These are phyloP conservation scores for Sporopachydermia lactativora DNA, from an alignment of 805 yeast species.

Conservation along the genomic window DNA sequence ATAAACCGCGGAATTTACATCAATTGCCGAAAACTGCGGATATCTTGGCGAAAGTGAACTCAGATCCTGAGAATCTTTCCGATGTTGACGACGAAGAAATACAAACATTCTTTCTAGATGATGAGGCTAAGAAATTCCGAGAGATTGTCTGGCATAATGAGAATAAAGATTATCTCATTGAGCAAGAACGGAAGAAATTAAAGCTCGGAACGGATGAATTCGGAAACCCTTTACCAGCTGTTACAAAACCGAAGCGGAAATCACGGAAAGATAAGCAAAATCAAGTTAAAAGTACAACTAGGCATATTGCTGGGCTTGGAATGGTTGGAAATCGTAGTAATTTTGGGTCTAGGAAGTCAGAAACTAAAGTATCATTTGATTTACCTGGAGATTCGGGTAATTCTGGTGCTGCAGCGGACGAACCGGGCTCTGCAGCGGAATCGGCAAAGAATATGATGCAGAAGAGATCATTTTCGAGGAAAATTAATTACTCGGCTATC, in stretches of 20 bases:
- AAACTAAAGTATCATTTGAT: constrained; percentile 21
- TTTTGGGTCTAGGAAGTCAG: constrained; percentile 4
- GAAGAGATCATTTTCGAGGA: constrained; percentile 68
- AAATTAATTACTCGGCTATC: constrained; percentile 79
- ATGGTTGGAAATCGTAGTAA: constrained; percentile 12
- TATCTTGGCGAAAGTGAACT: constrained; percentile 32
- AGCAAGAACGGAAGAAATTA: constrained; percentile 72
- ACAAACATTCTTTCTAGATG: constrained; percentile 41
- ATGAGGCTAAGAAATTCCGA: constrained; percentile 59
- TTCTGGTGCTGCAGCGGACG: constrained; percentile 22
- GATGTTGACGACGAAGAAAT: constrained; percentile 82
- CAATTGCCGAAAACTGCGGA: constrained; percentile 3
- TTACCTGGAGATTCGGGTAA: constrained; percentile 46
- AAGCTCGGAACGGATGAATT: constrained; percentile 56
- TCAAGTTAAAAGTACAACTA: constrained; percentile 11
- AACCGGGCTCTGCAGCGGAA: constrained; percentile 49
- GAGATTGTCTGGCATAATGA: constrained; percentile 83
- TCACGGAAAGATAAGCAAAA: constrained; percentile 17
- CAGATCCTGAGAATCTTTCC: constrained; percentile 46
- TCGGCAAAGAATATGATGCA: constrained; percentile 66
- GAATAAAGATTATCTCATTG: constrained; percentile 73
- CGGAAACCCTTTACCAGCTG: constrained; percentile 8
- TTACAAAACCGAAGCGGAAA: constrained; percentile 25
- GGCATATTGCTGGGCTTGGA: constrained; percentile 11
- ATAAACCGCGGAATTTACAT: constrained; percentile 4